A percentile compares a stretch with the other conserved stretches of the same genome.
These are phyloP conservation scores for Coelastrella sp. DNA, from an alignment of 139 green algal species.

Conservation along the genomic window DNA sequence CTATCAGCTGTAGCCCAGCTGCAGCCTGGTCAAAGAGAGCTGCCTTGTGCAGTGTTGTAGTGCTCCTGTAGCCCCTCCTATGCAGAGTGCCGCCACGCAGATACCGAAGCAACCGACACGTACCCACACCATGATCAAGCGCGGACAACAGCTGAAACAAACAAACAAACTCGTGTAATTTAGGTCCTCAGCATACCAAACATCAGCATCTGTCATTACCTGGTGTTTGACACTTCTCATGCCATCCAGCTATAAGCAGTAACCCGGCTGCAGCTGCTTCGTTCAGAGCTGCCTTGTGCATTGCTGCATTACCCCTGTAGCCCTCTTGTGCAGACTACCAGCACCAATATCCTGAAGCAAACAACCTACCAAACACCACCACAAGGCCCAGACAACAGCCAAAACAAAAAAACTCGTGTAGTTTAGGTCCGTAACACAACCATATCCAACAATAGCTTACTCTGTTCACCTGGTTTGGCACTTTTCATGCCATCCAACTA, in stretches of 20 bases:
- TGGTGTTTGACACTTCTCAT: conserved; percentile 14
- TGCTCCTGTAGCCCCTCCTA: too few species aligned
- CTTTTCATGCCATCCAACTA: too few species aligned
- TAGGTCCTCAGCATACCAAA: not conserved
- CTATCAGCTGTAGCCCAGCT: too few species aligned
- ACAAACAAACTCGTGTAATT: too few species aligned
- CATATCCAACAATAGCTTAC: too few species aligned
- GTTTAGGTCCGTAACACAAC: not conserved
- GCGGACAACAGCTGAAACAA: too few species aligned
- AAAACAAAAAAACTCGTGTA: too few species aligned
- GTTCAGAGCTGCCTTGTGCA: conserved; percentile 93
- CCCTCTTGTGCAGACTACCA: conserved; percentile 46
- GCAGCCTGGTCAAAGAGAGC: too few species aligned
- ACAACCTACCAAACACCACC: not conserved
- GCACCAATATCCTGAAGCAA: not conserved
- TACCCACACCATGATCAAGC: not conserved
- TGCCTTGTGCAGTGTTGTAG: too few species aligned
- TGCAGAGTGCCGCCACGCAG: not conserved
- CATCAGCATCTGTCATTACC: not conserved
- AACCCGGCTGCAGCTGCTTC: conserved; percentile 90
- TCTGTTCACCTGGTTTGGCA: too few species aligned
- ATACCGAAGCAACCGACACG: not conserved
- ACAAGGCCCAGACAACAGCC: too few species aligned
- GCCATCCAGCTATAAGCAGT: conserved; percentile 79
- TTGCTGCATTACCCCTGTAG: conserved; percentile 75